phyloP scores from a whole-genome alignment of 495 filamentous ascomycete species.

The Recurvomyces mirabilis region DNA sequence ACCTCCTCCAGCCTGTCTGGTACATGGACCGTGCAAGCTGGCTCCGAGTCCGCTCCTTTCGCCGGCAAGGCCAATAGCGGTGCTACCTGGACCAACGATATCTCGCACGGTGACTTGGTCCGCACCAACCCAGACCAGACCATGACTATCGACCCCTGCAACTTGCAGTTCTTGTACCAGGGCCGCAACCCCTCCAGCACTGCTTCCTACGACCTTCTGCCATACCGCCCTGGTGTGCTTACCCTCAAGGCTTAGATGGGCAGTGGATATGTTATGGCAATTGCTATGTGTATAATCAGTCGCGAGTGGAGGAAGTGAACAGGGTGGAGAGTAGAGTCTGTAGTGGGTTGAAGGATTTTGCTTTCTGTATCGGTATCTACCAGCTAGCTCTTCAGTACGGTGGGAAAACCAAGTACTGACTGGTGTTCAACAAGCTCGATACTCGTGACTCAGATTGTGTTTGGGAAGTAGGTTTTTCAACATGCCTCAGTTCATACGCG shows the following conservation, averaged over 20 bases:
- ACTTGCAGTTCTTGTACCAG: conserved; percentile 21
- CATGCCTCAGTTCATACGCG: too few relatives aligned
- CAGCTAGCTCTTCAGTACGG: too few relatives aligned
- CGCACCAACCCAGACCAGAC: conserved; percentile 45
- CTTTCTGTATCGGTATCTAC: too few relatives aligned
- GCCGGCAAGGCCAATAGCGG: conserved; percentile 52
- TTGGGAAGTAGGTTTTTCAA: too few relatives aligned
- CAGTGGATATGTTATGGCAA: not conserved
- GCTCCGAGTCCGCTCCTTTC: conserved; percentile 42
- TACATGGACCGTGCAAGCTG: conserved; percentile 43
- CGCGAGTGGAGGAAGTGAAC: too few relatives aligned
- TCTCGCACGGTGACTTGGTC: conserved; percentile 52
- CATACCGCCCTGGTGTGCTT: conserved; percentile 19
- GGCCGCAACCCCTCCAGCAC: conserved; percentile 8
- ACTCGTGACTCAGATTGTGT: too few relatives aligned
- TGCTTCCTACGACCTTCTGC: conserved; percentile 9
- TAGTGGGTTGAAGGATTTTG: too few relatives aligned
- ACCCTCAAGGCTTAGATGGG: conserved; percentile 1
- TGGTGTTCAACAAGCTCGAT: too few relatives aligned
- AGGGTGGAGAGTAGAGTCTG: too few relatives aligned
- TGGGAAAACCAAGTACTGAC: too few relatives aligned
- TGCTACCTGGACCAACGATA: conserved; percentile 52
- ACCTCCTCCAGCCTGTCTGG: conserved; percentile 44
- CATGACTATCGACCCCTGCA: conserved; percentile 29
- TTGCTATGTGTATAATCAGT: too few relatives aligned